Evolutionary conservation across 352 stramenopile species (phyloP).

Genomic region (Pythium sp.): DNA sequence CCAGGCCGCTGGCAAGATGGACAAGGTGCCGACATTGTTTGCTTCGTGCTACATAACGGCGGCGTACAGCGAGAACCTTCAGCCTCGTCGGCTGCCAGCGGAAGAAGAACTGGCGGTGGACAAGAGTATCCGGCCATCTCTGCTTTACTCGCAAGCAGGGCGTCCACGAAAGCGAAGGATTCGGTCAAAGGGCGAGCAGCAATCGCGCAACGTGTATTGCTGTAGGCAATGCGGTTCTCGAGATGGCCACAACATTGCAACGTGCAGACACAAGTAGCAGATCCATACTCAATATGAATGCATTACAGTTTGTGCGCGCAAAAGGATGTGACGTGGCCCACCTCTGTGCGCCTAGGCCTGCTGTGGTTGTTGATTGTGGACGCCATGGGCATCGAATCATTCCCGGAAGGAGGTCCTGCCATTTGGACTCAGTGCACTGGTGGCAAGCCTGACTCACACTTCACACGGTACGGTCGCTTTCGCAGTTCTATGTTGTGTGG

Average conservation of each 20-base stretch:
- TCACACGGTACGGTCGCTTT: conserved; percentile 7
- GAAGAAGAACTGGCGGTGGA: too few relatives aligned
- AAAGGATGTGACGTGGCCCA: not conserved
- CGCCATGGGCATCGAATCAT: not conserved
- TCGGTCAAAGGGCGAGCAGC: not conserved
- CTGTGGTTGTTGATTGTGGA: not conserved
- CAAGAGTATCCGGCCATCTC: too few relatives aligned
- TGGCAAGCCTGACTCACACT: not conserved
- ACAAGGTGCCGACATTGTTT: not conserved
- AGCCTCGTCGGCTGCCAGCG: not conserved
- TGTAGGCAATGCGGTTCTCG: not conserved
- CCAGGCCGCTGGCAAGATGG: not conserved
- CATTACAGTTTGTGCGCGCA: too few relatives aligned
- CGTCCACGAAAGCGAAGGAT: not conserved
- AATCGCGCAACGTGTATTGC: not conserved
- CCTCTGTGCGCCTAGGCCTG: not conserved
- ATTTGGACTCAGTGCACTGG: conserved; percentile 7
- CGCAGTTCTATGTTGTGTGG: conserved; percentile 4
- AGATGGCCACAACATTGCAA: not conserved
- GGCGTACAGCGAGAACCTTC: not conserved
- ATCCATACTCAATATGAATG: too few relatives aligned
- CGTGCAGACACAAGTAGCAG: not conserved
- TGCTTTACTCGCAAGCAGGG: too few relatives aligned
- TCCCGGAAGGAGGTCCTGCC: conserved; percentile 5
- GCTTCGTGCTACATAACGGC: not conserved